A percentile compares a stretch with the other conserved stretches of the same genome.
These are phyloP conservation scores for Stachybotrys chlorohalonatus DNA, from an alignment of 2,329 filamentous ascomycete genomes.

Conservation along the genomic window DNA sequence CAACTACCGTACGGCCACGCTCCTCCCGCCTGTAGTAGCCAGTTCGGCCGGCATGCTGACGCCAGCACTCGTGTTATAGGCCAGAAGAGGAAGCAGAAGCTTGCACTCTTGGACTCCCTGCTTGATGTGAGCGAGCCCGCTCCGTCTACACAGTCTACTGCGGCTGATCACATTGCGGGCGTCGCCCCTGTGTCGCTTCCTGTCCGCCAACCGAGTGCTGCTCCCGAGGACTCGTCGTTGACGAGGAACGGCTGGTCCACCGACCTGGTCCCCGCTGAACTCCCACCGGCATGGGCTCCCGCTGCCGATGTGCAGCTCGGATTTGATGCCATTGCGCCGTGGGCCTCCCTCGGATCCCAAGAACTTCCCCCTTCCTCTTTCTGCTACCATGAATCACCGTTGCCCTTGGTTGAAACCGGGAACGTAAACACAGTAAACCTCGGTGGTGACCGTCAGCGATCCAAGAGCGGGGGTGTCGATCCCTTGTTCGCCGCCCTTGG, in stretches of 20 bases:
- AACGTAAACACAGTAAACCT: neutral
- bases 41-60: constrained; percentile 6
- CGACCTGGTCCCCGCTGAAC: neutral
- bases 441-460: neutral
- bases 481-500: constrained; percentile 7
- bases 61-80: constrained; percentile 15
- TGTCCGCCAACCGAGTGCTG: neutral
- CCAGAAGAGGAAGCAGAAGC: constrained; percentile 33
- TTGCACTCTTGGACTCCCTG: constrained; percentile 28
- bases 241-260: neutral
- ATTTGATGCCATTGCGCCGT: neutral
- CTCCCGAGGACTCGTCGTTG: neutral
- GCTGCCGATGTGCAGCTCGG: neutral
- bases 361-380: neutral
- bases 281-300: too few relatives aligned
- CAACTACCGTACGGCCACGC: constrained; percentile 19
- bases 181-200: neutral
- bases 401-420: neutral
- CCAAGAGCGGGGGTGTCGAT: neutral
- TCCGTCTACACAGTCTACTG: neutral
- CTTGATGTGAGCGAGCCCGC: constrained; percentile 11
- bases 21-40: constrained; percentile 7
- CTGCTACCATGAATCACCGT: neutral
- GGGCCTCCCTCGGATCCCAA: neutral
- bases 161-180: neutral